Base-by-base conservation (phyloP, 2,329 filamentous ascomycete genomes). In the Diaporthe citriasiana region DNA sequence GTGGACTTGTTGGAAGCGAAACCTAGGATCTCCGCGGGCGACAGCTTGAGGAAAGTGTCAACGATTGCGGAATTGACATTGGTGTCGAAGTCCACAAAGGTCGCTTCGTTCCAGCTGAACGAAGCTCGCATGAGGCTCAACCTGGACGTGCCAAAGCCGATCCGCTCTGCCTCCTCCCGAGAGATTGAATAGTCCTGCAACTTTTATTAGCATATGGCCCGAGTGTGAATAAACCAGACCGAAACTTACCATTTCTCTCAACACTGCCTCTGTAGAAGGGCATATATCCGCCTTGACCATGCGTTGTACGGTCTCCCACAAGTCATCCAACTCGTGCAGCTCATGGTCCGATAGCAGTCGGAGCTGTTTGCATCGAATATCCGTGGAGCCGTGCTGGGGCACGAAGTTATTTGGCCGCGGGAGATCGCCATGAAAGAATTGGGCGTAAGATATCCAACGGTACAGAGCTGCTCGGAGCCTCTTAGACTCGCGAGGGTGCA, bases 371-470 rank as follows among this genome's bases (percentile, higher is more conserved):
- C 81, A 82, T 57, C 86, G 81, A 17, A 85, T 82, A 57, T 86
- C 82, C 12, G 76, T 73, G 27, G 75, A 77, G 8, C 47, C 42
- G 8, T 59, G 30, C 13, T 74, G 63, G 19, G 78, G 77, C 8
- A 76, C 60, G 45, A 74, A 77, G 42, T 70, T 53, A 42, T 72
- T 78, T 4, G 75, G 77, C 35, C 82, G 79, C 13, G 81, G 83
- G 47, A 81, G 80, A 42, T 84, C 84, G 15, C 85, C 84, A 60
- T 90, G 88, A 74, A 89, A 89, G 74, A 88, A 86, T 45, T 84
- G 83, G 9, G 87, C 83, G 75, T 87, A 90, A 5, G 88, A 82
- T 87, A 88, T 89, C 88, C 88, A 90, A 42, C 83, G 81, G 68
- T 88, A 89, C 40, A 90, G 79, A 0, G 87, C 88, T 75, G 84